Evolutionary conservation across 139 green algal species (phyloP), one percentile per base, ranked within the genome.

Genomic region (Chlorella sp.): DNA sequence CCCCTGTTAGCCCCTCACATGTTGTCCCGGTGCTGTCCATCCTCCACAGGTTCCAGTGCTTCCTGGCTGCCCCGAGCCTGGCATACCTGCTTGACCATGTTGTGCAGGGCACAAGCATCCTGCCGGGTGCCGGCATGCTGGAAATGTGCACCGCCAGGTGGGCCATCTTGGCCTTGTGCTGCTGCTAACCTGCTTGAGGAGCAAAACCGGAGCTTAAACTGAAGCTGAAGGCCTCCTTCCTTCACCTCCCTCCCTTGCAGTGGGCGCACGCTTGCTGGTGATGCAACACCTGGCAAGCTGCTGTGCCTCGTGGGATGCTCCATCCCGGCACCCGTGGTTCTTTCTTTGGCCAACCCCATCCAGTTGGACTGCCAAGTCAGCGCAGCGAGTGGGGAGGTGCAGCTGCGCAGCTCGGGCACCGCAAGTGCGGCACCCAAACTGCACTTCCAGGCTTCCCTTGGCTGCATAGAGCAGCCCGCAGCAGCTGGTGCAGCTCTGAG

Each of bases 71-170:
- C 26, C 6, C 41, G 1, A n/a, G 30, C n/a, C 73, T 95, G 24
- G 81, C 86, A 0, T 92, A 88, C 56, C 72, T 97, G 34, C 85
- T 77, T 24, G 88, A 97, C 58, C 94, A 98, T 72, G 26, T 87
- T 0, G 93, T 97, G 11, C 88, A 41, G 90, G 89, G 30, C 85
- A 73, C 51, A 87, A 41, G 80, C 22, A 81, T 96, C 19, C 83
- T 97, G 69, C 95, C 95, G 8, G 95, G 92, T 0, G 93, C 92
- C 0, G 88, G 86, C 64, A 92, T 96, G 74, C 78, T 96, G 54
- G 90, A 94, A 64, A 43, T 88, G 34, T 68, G 54, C 1, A 67
- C 72, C 26, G 84, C 90, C 11, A 84, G 68, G 62, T 48, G 6
- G 26, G 30, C 38, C n/a, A n/a, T n/a, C n/a, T n/a, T n/a, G n/a